Percentiles rank a stretch among this genome's conserved stretches.
Evolutionary conservation across 352 stramenopile genomes (phyloP).

Genomic region (Globisporangium carolinianum): DNA sequence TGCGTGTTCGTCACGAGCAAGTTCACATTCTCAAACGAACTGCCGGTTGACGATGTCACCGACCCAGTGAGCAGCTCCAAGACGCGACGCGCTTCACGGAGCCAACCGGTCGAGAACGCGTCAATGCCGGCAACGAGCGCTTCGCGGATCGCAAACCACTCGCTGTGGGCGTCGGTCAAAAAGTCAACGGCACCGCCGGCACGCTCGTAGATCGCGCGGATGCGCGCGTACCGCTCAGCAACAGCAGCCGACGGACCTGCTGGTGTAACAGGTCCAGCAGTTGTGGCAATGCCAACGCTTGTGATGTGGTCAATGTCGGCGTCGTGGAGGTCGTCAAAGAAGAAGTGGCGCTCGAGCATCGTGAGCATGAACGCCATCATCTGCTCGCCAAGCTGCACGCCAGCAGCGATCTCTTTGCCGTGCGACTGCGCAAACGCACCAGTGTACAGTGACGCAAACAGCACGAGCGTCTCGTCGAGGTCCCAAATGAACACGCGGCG

Average conservation of each 20-base stretch:
- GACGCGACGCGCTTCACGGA: constrained; percentile 51
- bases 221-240: constrained; percentile 47
- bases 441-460: constrained; percentile 78
- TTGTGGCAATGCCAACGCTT: constrained; percentile 2
- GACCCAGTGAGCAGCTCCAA: constrained; percentile 34
- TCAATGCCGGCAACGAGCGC: constrained; percentile 70
- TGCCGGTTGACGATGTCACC: not conserved
- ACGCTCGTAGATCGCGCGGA: constrained; percentile 77
- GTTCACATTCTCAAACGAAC: constrained; percentile 50
- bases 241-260: not conserved
- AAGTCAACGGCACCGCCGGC: constrained; percentile 47
- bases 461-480: constrained; percentile 73
- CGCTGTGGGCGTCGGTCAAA: constrained; percentile 46
- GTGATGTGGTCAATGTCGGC: constrained; percentile 62
- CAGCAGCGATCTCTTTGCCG: constrained; percentile 46
- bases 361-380: constrained; percentile 83
- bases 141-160: constrained; percentile 64
- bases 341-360: constrained; percentile 81
- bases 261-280: not conserved
- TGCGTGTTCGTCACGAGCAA: constrained; percentile 82
- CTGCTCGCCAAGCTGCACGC: constrained; percentile 64
- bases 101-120: constrained; percentile 61
- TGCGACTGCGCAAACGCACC: constrained; percentile 57
- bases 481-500: constrained; percentile 78
- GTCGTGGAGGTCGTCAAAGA: constrained; percentile 74